Percentiles rank a stretch among this genome's conserved stretches.
Conservation (phyloP, 257 asterid species). For the Petrea volubilis region DNA sequence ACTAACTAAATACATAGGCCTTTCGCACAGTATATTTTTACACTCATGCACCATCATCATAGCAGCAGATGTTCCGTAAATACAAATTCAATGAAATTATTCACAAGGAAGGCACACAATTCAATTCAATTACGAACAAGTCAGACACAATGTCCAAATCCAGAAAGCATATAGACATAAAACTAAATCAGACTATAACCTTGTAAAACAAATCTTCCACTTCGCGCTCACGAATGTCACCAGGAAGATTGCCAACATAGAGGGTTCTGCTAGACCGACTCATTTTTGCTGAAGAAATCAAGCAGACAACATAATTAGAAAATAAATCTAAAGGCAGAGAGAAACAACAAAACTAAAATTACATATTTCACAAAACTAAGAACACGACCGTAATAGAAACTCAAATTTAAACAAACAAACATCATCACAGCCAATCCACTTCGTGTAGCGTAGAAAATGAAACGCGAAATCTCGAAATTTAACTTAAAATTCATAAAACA, state of each 20-base stretch:
- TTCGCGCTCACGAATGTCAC: conserved; percentile 95
- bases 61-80: background rate
- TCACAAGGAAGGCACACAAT: background rate
- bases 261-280: conserved; percentile 97
- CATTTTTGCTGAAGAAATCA: conserved; percentile 50
- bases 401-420: background rate
- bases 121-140: background rate
- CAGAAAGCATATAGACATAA: background rate
- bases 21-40: background rate
- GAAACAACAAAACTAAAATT: background rate
- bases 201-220: conserved; percentile 94
- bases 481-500: background rate
- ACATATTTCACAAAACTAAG: background rate
- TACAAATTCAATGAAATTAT: background rate
- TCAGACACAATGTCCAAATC: background rate
- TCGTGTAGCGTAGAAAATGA: background rate
- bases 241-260: conserved; percentile 97
- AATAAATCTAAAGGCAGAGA: background rate
- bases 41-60: background rate
- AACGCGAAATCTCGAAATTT: background rate
- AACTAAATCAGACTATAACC: conserved; percentile 36
- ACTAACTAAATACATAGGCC: background rate
- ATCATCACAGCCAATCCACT: background rate
- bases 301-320: background rate
- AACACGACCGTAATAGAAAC: background rate